These are phyloP conservation scores for Actinomortierella wolfii DNA, from an alignment of 371 early-diverging fungal genomes.

Conservation along the genomic window DNA sequence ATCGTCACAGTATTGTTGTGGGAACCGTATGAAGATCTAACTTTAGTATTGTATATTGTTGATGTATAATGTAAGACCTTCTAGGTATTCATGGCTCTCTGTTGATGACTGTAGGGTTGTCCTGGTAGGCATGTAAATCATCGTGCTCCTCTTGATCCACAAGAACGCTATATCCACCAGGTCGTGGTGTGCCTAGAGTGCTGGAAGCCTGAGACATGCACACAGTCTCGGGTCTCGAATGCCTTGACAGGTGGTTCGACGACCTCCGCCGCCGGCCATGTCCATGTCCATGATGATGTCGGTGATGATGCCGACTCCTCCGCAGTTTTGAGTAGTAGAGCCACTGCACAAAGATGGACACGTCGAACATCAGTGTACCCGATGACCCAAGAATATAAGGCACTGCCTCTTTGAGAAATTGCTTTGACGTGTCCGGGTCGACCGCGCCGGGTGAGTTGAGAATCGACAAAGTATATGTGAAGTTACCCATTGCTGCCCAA, in stretches of 20 bases:
- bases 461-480: conserved; percentile 70
- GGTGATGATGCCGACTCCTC: conserved; percentile 9
- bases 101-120: too few relatives aligned
- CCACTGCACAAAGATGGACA: conserved; percentile 67
- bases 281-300: conserved; percentile 21
- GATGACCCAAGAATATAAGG: conserved; percentile 74
- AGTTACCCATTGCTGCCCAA: conserved; percentile 74
- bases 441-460: conserved; percentile 45
- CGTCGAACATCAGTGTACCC: conserved; percentile 70
- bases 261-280: conserved; percentile 9
- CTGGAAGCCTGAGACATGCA: conserved; percentile 31
- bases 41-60: too few relatives aligned
- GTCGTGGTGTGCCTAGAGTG: conserved; percentile 3
- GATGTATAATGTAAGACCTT: too few relatives aligned
- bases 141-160: conserved; percentile 24
- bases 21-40: too few relatives aligned
- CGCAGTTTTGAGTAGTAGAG: conserved; percentile 27
- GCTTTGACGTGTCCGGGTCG: conserved; percentile 55
- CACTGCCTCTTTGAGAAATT: conserved; percentile 53
- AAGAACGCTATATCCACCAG: conserved; percentile 25
- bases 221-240: conserved; percentile 32
- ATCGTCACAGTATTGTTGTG: too few relatives aligned
- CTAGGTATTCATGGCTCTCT: too few relatives aligned
- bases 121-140: too few relatives aligned
- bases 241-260: conserved; percentile 2